Conservation (phyloP, 805 yeast species). For the Kregervanrija pseudodelftensis region DNA sequence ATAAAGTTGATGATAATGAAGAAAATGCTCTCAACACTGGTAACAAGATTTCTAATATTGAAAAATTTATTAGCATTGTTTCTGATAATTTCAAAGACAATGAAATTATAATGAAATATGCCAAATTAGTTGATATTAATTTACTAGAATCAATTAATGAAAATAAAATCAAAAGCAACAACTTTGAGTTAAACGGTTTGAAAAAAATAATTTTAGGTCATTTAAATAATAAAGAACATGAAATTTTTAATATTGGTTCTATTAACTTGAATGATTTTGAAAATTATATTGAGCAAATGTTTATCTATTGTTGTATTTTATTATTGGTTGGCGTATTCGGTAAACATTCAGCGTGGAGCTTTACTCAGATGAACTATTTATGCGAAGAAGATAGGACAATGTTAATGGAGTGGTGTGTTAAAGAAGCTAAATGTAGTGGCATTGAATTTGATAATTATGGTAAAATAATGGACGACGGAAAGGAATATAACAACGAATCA, state of each 20-base stretch:
- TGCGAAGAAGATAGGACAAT: conserved; percentile 13
- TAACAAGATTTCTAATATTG: not conserved
- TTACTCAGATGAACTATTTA: conserved; percentile 21
- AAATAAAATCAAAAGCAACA: conserved; percentile 1
- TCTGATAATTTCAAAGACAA: conserved; percentile 2
- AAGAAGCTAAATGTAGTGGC: conserved; percentile 3
- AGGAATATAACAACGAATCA: not conserved
- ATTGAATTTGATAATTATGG: conserved; percentile 2
- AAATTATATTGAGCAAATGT: conserved; percentile 13
- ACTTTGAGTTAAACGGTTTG: conserved; percentile 1
- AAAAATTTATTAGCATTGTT: conserved; percentile 2
- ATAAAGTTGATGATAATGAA: conserved; percentile 7
- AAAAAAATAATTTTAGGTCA: not conserved
- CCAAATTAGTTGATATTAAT: not conserved
- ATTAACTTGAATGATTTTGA: no score
- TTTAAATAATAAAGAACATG: conserved; percentile 6
- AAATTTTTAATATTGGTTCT: conserved; percentile 6
- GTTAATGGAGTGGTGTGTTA: conserved; percentile 13
- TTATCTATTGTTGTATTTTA: conserved; percentile 18
- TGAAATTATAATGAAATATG: not conserved
- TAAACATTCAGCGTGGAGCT: conserved; percentile 23
- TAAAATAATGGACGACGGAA: not conserved
- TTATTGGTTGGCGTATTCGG: conserved; percentile 19
- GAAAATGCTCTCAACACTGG: not conserved
- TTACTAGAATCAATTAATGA: not conserved